Evolutionary conservation across 2,329 filamentous ascomycete genomes (phyloP).

Genomic region (Beauveria sp.): DNA sequence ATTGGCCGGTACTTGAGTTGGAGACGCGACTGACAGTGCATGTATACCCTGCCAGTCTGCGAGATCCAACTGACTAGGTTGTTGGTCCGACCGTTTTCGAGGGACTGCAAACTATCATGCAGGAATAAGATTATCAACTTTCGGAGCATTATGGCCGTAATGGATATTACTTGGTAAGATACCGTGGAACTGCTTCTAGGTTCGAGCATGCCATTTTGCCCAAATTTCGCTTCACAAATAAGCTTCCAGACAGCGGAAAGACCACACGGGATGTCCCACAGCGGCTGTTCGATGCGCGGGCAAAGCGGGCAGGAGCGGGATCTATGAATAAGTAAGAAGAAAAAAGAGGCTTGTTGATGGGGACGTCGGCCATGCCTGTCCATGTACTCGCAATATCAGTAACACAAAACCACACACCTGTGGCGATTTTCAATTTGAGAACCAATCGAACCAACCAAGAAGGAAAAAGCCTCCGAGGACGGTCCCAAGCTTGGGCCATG

Average conservation of each 20-base stretch:
- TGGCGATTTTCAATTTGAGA: not conserved
- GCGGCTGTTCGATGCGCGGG: slow-evolving; percentile 5
- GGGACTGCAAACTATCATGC: not conserved
- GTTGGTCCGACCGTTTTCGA: not conserved
- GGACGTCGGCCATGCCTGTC: too few relatives aligned
- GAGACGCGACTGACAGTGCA: not conserved
- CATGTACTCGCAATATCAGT: too few relatives aligned
- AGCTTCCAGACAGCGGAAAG: not conserved
- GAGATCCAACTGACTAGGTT: not conserved
- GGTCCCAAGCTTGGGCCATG: not conserved
- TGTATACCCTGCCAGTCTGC: not conserved
- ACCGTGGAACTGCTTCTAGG: too few relatives aligned
- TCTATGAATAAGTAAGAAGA: too few relatives aligned
- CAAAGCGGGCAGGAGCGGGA: not conserved
- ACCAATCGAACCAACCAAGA: not conserved
- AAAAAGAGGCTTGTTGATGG: too few relatives aligned
- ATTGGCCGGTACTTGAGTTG: not conserved
- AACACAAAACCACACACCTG: too few relatives aligned
- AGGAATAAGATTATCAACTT: too few relatives aligned
- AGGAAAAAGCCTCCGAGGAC: not conserved
- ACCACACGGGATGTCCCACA: slow-evolving; percentile 8
- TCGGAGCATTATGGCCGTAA: too few relatives aligned
- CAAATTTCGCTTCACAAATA: not conserved
- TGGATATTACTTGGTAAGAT: too few relatives aligned
- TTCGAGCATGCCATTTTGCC: not conserved